Evolutionary conservation across 306 rosid genomes (phyloP), one percentile per base, ranked within the genome.

Genomic region (Dalbergia cochinchinensis): DNA sequence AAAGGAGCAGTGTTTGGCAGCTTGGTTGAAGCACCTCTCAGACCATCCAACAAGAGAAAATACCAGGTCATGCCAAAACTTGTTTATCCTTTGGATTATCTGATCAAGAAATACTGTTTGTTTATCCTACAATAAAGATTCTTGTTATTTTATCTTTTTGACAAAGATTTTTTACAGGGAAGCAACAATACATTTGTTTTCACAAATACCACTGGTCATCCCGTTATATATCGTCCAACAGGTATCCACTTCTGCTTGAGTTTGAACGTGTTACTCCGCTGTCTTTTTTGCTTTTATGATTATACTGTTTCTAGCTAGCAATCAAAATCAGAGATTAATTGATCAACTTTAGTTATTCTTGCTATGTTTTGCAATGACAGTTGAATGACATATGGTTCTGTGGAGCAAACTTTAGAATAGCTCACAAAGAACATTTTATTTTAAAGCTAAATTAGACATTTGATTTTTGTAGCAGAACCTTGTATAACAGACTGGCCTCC

Each of bases 1-100:
- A 85, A 80, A 83, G 98, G 97, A 82, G 97, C 94, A 15, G 96
- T 92, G n/a, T 94, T 94, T 86, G 98, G 97, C 7, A 91, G 97
- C 84, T 82, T 94, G 86, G 89, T 94, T 76, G 98, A 94, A 85
- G 96, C 98, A 67, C 98, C 98, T 42, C 85, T 91, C 31, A 92
- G 76, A 79, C 88, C 97, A 33, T 87, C 91, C 74, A 87, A 53
- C 83, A 92, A 86, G 86, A 92, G 72, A 81, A 90, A 82, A 86
- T 94, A 94, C 85, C 97, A 94, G 98, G 98, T 94, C 80, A 70
- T 81, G 35, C 82, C 75, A 16, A 83, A 80, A 65, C 62, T 51
- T 19, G 51, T 69, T 78, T 10, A 68, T 39, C 72, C 67, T 61
- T 35, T 12, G 64, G 55, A 62, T 67, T 18, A 65, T 58, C 12